Conservation (phyloP, 78 protist species). For the Anaeramoeba ignava region DNA sequence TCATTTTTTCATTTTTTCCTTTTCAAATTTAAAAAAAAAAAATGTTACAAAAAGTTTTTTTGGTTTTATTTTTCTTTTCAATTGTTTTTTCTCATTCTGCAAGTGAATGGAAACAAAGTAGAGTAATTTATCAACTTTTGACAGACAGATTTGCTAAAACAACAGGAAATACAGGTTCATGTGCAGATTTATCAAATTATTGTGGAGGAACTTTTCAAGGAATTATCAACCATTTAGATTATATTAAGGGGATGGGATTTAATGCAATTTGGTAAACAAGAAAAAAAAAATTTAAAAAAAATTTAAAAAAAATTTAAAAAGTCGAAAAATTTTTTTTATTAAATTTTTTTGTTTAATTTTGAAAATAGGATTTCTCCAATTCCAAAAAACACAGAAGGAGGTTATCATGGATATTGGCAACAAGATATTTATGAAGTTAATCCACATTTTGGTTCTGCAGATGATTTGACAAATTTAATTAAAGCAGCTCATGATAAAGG, state of each 20-base stretch:
- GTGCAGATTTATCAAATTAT: slow-evolving; percentile 40
- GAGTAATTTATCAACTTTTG: slow-evolving; percentile 47
- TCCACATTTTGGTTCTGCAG: slow-evolving; percentile 41
- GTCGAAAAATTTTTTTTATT: no score
- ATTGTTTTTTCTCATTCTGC: background rate
- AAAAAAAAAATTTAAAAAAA: background rate
- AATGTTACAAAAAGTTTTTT: background rate
- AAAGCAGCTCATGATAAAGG: slow-evolving; percentile 18
- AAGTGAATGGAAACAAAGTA: slow-evolving; percentile 24
- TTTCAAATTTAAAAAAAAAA: background rate
- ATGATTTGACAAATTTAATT: slow-evolving; percentile 48
- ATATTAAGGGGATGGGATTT: slow-evolving; percentile 76
- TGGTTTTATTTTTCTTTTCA: background rate
- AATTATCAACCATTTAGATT: slow-evolving; percentile 44
- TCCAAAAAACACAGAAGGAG: no score
- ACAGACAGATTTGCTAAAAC: slow-evolving; percentile 72
- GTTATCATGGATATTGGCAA: background rate
- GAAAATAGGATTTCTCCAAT: no score
- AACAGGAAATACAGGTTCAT: background rate
- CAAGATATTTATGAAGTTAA: slow-evolving; percentile 28
- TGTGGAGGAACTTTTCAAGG: slow-evolving; percentile 82
- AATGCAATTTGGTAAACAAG: slow-evolving; percentile 69
- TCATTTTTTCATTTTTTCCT: background rate
- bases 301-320: background rate
- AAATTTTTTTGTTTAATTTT: no score